A percentile compares a stretch with the other conserved stretches of the same genome.
These are phyloP conservation scores for Melaleuca quinquenervia DNA, from an alignment of 345 rosid genomes.

Conservation along the genomic window DNA sequence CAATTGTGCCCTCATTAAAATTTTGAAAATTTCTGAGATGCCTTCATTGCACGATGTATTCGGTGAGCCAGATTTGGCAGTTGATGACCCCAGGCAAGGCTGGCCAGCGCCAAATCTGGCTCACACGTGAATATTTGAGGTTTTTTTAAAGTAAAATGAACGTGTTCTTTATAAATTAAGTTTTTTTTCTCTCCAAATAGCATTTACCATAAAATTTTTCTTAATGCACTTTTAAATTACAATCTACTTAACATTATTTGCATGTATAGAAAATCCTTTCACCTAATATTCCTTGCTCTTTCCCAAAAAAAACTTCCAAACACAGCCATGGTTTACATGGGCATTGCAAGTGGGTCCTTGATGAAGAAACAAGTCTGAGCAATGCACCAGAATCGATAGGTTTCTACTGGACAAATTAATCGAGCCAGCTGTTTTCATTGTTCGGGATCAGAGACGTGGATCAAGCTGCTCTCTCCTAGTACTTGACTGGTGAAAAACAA, in stretches of 20 bases:
- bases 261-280: neutral
- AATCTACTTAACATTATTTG: neutral
- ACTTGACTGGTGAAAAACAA: neutral
- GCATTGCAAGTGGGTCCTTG: neutral
- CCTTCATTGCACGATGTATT: rapidly evolving
- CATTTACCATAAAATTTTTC: neutral
- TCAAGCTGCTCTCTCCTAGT: neutral
- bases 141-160: neutral
- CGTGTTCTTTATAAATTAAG: neutral
- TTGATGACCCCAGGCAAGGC: no score
- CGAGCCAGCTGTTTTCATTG: neutral
- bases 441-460: neutral
- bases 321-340: neutral
- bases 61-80: neutral
- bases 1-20: no score
- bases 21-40: no score
- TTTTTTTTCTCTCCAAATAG: neutral
- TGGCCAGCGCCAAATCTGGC: neutral
- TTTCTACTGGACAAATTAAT: neutral
- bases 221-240: neutral
- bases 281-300: neutral
- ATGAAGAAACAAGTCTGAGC: neutral
- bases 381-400: neutral
- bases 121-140: neutral
- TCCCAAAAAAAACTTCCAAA: neutral